Evolutionary conservation across 805 yeast genomes (phyloP), one percentile per base, ranked within the genome.

Genomic region (Ogataea methanolica): DNA sequence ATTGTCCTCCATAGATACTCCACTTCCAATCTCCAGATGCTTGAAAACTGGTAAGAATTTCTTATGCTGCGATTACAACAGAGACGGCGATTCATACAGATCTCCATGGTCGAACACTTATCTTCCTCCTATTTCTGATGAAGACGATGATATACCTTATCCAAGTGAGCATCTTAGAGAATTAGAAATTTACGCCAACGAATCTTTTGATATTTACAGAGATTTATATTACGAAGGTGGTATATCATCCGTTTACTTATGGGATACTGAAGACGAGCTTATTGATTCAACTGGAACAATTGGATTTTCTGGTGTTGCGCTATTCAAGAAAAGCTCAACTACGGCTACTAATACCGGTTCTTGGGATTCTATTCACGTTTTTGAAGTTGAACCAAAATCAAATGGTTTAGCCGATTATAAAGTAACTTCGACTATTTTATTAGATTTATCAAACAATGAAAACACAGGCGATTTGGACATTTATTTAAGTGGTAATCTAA

Each of bases 181-280:
- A 55, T 70, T 92, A 54, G 99, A 92, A 68, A 64, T 78, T 23
- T 75, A 82, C 54, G 91, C 96, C 50, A 94, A 92, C 65, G 92
- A 88, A 53, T 86, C 96, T 4, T 88, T 92, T 63, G 97, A 90
- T 59, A 78, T 92, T 35, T 92, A 94, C 70, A 76, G 97, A 55
- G 99, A 94, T 63, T 70, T 92, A 57, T 92, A 92, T 70, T 92
- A 90, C 65, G 98, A 91, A 66, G 97, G 97, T 36, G 99, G 98
- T 21, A 73, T 86, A 36, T 83, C 94, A 2, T 82, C 91, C 47
- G 96, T 86, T 16, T 92, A 94, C 63, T 71, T 94, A 44, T 92
- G 99, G 99, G 97, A 91, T 58, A 74, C 80, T 21, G 83, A 81
- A 34, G 88, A 79, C 14, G 83, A 77, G 38, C 70, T 68, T 22